Base-by-base conservation (phyloP, 257 asterid species). In the Craterostigma plantagineum region DNA sequence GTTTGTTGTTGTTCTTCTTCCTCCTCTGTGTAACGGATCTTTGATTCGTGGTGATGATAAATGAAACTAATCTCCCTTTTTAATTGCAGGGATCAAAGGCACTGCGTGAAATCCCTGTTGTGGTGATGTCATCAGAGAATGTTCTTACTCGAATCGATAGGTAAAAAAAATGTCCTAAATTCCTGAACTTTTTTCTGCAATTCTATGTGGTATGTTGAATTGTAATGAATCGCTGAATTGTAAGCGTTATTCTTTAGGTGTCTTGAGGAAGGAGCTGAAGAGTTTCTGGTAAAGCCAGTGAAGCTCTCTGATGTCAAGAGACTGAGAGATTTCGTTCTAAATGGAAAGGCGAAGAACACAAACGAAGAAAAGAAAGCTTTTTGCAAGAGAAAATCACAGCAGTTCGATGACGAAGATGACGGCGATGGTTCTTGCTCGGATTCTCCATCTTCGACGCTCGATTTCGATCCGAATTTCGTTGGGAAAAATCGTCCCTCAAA, bases 51-150 rank as follows among this genome's bases (percentile, higher is more conserved):
- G n/a, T n/a, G n/a, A 10, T 4, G 15, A 40, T 40, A 2, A 14
- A 14, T 40, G 16, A 40, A 1, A 2, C 16, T 15, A 4, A 18
- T 8, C 14, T 48, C 43, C 9, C 43, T 11, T 23, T 46, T 11
- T 45, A 39, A 42, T 30, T 35, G 38, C 83, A 85, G 96, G 83
- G 77, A 2, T 85, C 94, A 0, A 66, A 90, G 3, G 64, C 56
- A 35, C 47, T 85, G 62, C 67, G 56, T 16, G 63, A 77, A 57
- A 85, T 85, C 3, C 96, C 96, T 0, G 96, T 81, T 34, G 96
- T 81, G 62, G 60, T 85, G 3, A 81, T 85, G 96, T 85, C 96
- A 8, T 85, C 96, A 0, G 96, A 85, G 55, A 81, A 85, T 50
- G 38, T 85, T 7, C 30, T 77, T 45, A 42, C 91, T 56, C 83